Conservation (phyloP, 139 green algal species). For the Diplosphaera chodatii region DNA sequence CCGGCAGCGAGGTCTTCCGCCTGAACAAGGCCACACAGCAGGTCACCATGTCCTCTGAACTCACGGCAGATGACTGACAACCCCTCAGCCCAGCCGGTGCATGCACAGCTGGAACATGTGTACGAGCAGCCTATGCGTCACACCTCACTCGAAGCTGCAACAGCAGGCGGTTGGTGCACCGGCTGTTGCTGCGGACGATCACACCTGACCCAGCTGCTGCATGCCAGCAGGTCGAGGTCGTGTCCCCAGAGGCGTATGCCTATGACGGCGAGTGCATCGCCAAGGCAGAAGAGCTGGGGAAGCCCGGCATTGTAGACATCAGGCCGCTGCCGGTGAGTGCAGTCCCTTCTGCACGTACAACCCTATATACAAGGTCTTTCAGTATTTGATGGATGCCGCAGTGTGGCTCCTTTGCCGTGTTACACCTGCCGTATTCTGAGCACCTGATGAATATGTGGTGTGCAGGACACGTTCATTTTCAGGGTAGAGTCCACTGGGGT, state of each 20-base stretch:
- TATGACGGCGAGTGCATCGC: conserved; percentile 79
- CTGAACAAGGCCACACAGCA: conserved; percentile 64
- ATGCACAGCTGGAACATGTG: too few species aligned
- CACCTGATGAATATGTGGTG: too few species aligned
- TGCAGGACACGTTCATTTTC: conserved; percentile 87
- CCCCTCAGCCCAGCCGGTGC: too few species aligned
- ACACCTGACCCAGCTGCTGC: neutral
- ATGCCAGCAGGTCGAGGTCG: conserved; percentile 48
- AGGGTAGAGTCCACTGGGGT: conserved; percentile 80
- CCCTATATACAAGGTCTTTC: too few species aligned
- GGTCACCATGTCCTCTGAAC: too few species aligned
- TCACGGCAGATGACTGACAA: too few species aligned
- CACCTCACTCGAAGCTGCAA: too few species aligned
- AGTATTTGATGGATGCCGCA: neutral
- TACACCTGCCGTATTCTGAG: too few species aligned
- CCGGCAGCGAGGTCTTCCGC: conserved; percentile 65
- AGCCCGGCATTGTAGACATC: conserved; percentile 73
- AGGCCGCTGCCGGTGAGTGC: conserved; percentile 23
- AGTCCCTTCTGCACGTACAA: neutral
- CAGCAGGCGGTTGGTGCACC: too few species aligned
- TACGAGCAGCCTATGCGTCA: too few species aligned
- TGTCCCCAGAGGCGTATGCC: conserved; percentile 62
- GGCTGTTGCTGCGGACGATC: neutral
- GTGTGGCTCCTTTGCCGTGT: neutral
- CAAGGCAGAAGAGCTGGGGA: conserved; percentile 80